These are phyloP conservation scores for Sarocladium oryzae DNA, from an alignment of 2,329 filamentous ascomycete genomes.

Conservation along the genomic window DNA sequence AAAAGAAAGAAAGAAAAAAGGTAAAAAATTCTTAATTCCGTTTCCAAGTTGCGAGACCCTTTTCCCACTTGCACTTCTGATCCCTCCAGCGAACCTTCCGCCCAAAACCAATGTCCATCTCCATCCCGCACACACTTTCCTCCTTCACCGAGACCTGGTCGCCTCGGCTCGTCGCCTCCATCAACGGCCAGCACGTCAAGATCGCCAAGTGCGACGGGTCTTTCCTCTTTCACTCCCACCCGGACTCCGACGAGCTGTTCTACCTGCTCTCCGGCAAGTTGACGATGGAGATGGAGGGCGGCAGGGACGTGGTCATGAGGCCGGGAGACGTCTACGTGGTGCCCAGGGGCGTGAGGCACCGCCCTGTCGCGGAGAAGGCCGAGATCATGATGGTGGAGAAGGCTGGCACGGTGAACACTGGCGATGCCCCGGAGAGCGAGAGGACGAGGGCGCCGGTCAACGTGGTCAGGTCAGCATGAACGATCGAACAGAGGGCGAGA, in stretches of 20 bases:
- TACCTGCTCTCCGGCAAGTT: slow-evolving; percentile 30
- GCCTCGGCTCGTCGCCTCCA: slow-evolving; percentile 23
- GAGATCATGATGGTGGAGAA: slow-evolving; percentile 32
- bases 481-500: not conserved
- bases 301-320: slow-evolving; percentile 21
- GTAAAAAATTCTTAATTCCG: too few species aligned
- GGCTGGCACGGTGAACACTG: slow-evolving; percentile 24
- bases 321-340: slow-evolving; percentile 29
- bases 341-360: slow-evolving; percentile 29
- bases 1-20: too few species aligned
- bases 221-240: slow-evolving; percentile 35
- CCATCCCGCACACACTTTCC: slow-evolving; percentile 20
- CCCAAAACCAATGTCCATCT: too few species aligned
- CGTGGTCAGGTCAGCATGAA: not conserved
- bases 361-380: slow-evolving; percentile 28
- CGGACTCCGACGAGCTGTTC: slow-evolving; percentile 34
- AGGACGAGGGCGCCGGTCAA: slow-evolving; percentile 15
- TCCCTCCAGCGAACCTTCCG: too few species aligned
- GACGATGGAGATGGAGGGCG: slow-evolving; percentile 25
- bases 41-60: too few species aligned
- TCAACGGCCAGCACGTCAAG: slow-evolving; percentile 34
- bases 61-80: too few species aligned
- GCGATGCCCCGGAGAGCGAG: slow-evolving; percentile 18
- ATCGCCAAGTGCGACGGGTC: slow-evolving; percentile 31
- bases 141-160: slow-evolving; percentile 24